Percentiles rank a stretch among this genome's conserved stretches.
These are phyloP conservation scores for Pyrus communis DNA, from an alignment of 306 rosid genomes.

Conservation along the genomic window DNA sequence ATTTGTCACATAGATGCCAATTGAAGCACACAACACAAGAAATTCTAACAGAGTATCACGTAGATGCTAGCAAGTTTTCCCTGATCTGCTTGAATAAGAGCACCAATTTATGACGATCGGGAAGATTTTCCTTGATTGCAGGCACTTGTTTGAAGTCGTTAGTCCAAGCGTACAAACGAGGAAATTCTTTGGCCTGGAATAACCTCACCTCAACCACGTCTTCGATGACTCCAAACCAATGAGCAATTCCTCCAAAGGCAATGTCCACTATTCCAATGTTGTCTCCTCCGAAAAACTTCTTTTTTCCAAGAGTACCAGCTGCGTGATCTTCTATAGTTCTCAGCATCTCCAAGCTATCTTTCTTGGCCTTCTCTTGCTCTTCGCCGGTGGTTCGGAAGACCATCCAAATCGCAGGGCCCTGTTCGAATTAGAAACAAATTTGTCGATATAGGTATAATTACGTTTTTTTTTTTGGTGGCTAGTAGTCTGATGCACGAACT, in stretches of 20 bases:
- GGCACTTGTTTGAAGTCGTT: constrained; percentile 17
- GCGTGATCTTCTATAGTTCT: constrained; percentile 22
- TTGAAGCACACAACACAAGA: no score
- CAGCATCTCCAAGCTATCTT: constrained; percentile 12
- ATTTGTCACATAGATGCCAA: no score
- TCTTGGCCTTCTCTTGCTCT: constrained; percentile 9
- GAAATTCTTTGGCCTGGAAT: constrained; percentile 10
- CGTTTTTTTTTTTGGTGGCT: no score
- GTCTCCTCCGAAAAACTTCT: constrained; percentile 20
- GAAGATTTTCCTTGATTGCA: constrained; percentile 18
- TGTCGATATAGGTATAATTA: no score
- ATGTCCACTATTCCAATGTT: constrained; percentile 22
- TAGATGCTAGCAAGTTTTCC: neutral
- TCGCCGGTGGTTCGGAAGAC: neutral
- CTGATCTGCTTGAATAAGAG: neutral
- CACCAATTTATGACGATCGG: constrained; percentile 4
- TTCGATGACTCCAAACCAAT: constrained; percentile 14
- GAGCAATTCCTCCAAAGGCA: constrained; percentile 8
- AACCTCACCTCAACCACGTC: constrained; percentile 5
- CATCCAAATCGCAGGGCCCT: neutral
- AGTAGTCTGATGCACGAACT: no score
- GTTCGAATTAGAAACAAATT: no score
- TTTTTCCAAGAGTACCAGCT: constrained; percentile 7
- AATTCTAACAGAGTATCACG: no score
- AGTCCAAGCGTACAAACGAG: constrained; percentile 20